These are phyloP conservation scores for Neospora caninum DNA, from an alignment of 169 alveolate species.

Conservation along the genomic window DNA sequence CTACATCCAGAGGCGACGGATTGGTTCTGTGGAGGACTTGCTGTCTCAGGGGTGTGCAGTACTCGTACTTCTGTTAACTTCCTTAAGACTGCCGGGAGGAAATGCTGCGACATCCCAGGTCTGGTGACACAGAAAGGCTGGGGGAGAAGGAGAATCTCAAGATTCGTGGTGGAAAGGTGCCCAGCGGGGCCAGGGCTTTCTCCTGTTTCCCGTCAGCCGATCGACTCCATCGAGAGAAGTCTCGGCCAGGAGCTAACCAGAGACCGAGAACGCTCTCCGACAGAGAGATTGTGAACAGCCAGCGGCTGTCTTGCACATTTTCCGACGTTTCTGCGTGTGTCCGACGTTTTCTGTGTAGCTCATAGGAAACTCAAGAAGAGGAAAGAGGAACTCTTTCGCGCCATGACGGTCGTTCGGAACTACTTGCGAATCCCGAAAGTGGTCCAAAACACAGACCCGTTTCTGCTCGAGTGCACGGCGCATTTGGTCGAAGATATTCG, in stretches of 20 bases:
- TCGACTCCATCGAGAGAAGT: not conserved
- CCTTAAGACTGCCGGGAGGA: no score
- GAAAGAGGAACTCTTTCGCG: not conserved
- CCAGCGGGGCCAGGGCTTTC: not conserved
- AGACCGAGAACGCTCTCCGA: not conserved
- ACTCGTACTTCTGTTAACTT: no score
- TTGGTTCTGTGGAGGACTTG: no score
- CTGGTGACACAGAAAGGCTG: no score
- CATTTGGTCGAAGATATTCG: slow-evolving; percentile 9
- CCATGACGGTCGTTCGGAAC: not conserved
- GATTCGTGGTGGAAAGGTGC: not conserved
- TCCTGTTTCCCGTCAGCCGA: not conserved
- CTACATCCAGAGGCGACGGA: no score
- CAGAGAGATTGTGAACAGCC: not conserved
- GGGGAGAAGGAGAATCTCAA: no score
- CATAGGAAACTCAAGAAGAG: not conserved
- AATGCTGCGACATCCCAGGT: no score
- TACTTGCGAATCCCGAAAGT: not conserved
- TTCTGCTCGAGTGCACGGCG: slow-evolving; percentile 8
- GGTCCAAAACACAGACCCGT: not conserved
- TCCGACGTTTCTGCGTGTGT: not conserved
- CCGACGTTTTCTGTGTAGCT: not conserved
- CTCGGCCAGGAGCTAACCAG: not conserved
- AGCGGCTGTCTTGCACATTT: not conserved
- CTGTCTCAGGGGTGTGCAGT: no score